These are phyloP conservation scores for Entamoeba dispar DNA, from an alignment of 208 protist genomes.

Conservation along the genomic window DNA sequence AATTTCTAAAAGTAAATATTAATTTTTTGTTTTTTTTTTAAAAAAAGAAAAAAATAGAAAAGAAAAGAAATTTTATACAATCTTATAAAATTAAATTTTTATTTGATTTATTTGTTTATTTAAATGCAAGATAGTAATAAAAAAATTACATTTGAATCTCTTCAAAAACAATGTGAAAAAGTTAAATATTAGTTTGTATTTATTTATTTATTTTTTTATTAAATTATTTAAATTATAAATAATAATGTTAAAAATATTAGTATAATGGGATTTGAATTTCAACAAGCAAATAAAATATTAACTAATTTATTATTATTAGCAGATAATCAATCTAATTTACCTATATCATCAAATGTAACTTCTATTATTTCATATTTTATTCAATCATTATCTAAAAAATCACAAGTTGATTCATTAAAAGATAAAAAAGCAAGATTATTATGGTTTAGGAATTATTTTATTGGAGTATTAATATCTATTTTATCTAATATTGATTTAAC, in stretches of 20 bases:
- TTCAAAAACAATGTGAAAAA: background rate
- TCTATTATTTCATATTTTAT: background rate
- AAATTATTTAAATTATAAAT: too few relatives aligned
- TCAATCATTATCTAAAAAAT: background rate
- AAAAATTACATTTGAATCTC: background rate
- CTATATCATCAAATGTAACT: background rate
- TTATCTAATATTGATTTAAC: background rate
- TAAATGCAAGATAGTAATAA: background rate
- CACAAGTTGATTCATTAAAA: background rate
- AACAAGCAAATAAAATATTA: background rate
- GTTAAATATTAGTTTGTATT: background rate
- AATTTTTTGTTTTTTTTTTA: too few relatives aligned
- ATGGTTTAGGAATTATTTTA: background rate
- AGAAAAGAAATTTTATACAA: too few relatives aligned
- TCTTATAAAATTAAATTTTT: too few relatives aligned
- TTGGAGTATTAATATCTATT: background rate
- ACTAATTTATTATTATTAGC: background rate
- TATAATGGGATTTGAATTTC: background rate
- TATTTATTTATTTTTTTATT: background rate
- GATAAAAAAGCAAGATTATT: background rate
- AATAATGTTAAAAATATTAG: background rate
- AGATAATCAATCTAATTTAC: background rate
- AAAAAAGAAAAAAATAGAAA: too few relatives aligned
- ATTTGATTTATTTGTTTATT: too few relatives aligned
- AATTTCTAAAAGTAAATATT: too few relatives aligned